Evolutionary conservation across 495 filamentous ascomycete species (phyloP), one percentile per base, ranked within the genome.

Genomic region (Trichoderma reesei): DNA sequence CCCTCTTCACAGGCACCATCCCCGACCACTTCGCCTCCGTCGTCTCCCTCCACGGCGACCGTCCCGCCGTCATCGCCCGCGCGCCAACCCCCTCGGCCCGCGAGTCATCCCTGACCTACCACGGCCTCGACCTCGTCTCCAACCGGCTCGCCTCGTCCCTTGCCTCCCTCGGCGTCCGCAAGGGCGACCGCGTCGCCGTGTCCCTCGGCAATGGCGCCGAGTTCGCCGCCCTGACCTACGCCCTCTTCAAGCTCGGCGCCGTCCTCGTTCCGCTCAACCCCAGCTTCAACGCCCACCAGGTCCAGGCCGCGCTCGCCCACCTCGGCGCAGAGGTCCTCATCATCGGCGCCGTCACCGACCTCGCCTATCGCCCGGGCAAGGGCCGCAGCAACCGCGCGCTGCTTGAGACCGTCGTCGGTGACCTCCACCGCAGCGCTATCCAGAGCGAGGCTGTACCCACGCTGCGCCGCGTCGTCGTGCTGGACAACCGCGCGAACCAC

Each of bases 211-310:
- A 96, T 69, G 86, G 83, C 37, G 78, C 89, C 71, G 92, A 96
- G 75, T 91, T 86, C 70, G 90, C 89, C 4, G 84, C 87, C 72
- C 74, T 84, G 16, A 95, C 89, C 31, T 97, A 98, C 75, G 91
- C 91, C 5, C 67, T 96, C 26, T 96, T 94, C 74, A 97, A 98
- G 73, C 81, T 97, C 3, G 94, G 94, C 16, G 94, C 90, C 51
- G 87, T 97, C 60, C 78, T 97, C 64, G 92, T 96, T 2, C 94
- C 94, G 2, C 79, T 98, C 39, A 98, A 98, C 74, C 93, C 91
- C 3, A 89, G 86, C 0, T 98, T 97, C 81, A 96, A 91, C 69
- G 76, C 82, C 20, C 71, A 77, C 14, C 94, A 98, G 74, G 86
- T 97, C 9, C 78, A 85, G 16, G 76, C 91, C 1, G 94, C 92